These are phyloP conservation scores for Straminergon stramineum DNA, from an alignment of 225 moss, liverwort and hornwort genomes.

Conservation along the genomic window DNA sequence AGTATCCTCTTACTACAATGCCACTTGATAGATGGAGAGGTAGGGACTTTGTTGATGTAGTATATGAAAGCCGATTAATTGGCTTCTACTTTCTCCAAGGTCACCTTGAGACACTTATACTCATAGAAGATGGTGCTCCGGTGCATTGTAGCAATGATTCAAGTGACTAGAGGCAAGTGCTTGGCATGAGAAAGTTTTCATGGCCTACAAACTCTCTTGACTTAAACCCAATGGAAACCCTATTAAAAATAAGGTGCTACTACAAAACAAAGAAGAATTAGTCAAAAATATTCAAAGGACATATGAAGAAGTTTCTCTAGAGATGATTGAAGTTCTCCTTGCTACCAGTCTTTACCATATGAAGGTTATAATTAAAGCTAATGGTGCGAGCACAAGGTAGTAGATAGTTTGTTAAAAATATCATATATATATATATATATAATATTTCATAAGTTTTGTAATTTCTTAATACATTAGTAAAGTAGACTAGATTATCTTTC, in stretches of 20 bases:
- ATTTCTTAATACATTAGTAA: too few species aligned
- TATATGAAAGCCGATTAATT: not conserved
- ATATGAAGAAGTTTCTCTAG: not conserved
- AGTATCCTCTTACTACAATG: not conserved
- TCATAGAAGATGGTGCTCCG: accelerated
- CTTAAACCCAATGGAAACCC: not conserved
- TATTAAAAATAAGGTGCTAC: not conserved
- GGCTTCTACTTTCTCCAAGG: not conserved
- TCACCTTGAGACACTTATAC: not conserved
- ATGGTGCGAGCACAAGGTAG: too few species aligned
- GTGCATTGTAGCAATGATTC: not conserved
- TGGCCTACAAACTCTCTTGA: too few species aligned
- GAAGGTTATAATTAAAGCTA: too few species aligned
- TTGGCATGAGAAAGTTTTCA: too few species aligned
- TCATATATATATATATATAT: too few species aligned
- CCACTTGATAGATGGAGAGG: not conserved
- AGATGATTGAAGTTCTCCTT: not conserved
- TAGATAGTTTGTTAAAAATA: too few species aligned
- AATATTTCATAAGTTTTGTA: too few species aligned
- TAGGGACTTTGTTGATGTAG: not conserved
- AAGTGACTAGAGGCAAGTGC: too few species aligned
- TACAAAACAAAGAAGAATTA: not conserved
- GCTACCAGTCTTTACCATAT: not conserved
- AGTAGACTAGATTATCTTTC: too few species aligned
- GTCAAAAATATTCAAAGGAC: not conserved